These are phyloP conservation scores for Cryptomeria japonica DNA, from an alignment of 75 land plant genomes.

Conservation along the genomic window DNA sequence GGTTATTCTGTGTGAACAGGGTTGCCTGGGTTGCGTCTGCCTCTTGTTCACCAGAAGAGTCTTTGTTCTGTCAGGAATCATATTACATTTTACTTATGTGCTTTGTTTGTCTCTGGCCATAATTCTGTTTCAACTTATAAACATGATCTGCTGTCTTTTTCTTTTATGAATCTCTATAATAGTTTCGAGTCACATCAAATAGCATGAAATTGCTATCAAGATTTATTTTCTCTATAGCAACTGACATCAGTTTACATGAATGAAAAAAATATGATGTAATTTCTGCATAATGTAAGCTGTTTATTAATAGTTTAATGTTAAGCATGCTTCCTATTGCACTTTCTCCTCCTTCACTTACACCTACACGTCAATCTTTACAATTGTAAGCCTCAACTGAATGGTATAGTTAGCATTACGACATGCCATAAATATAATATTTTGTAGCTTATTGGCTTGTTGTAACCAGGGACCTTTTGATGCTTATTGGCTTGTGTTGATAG, in stretches of 20 bases:
- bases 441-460: background rate
- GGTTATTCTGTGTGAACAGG: background rate
- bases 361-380: background rate
- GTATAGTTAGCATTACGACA: background rate
- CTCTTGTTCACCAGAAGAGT: background rate
- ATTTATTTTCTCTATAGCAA: background rate
- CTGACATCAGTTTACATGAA: background rate
- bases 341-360: background rate
- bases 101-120: background rate
- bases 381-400: background rate
- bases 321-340: background rate
- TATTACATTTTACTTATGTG: background rate
- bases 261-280: background rate
- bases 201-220: background rate
- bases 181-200: background rate
- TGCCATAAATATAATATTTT: background rate
- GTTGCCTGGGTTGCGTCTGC: background rate
- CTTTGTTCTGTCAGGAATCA: background rate
- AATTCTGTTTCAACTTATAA: background rate
- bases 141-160: background rate
- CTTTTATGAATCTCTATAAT: background rate
- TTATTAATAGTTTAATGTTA: background rate
- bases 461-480: background rate
- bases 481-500: background rate
- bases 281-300: background rate